Evolutionary conservation across 2,329 filamentous ascomycete genomes (phyloP).

Genomic region (Colletotrichum siamense): DNA sequence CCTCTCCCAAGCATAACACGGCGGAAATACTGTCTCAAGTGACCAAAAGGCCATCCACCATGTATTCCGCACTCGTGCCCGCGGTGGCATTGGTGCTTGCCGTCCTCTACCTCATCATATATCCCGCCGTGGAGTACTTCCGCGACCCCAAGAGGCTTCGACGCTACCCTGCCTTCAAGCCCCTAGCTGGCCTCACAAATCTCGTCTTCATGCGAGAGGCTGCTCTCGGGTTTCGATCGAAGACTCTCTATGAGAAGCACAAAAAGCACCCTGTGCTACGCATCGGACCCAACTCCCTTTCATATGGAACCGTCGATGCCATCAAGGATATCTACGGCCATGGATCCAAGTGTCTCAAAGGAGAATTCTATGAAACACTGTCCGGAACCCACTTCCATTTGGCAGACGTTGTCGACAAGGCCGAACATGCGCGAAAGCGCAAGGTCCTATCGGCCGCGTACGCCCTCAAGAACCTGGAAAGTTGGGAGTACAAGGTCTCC

Average conservation of each 20-base stretch:
- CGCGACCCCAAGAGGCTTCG: conserved; percentile 30
- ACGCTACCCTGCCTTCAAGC: conserved; percentile 26
- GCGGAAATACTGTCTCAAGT: fast-evolving
- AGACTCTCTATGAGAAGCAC: conserved; percentile 32
- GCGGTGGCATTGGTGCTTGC: background rate
- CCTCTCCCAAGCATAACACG: background rate
- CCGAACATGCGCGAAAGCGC: conserved; percentile 56
- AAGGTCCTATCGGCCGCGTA: conserved; percentile 56
- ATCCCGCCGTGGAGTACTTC: background rate
- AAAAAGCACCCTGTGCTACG: conserved; percentile 48
- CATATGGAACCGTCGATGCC: conserved; percentile 41
- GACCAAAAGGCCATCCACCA: background rate
- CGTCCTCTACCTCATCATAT: background rate
- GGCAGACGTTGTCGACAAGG: conserved; percentile 56
- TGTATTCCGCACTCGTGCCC: background rate
- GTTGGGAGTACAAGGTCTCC: conserved; percentile 60
- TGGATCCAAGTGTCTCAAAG: conserved; percentile 54
- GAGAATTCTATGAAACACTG: conserved; percentile 48
- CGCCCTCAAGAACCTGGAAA: conserved; percentile 57
- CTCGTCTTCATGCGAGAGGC: conserved; percentile 16
- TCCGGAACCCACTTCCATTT: conserved; percentile 56
- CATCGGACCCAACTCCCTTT: conserved; percentile 48
- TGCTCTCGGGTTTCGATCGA: background rate
- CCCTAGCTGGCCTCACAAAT: conserved; percentile 26
- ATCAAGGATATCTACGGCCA: conserved; percentile 58